A percentile compares a stretch with the other conserved stretches of the same genome.
These are phyloP conservation scores for Kandelia obovata DNA, from an alignment of 345 rosid genomes.

Conservation along the genomic window DNA sequence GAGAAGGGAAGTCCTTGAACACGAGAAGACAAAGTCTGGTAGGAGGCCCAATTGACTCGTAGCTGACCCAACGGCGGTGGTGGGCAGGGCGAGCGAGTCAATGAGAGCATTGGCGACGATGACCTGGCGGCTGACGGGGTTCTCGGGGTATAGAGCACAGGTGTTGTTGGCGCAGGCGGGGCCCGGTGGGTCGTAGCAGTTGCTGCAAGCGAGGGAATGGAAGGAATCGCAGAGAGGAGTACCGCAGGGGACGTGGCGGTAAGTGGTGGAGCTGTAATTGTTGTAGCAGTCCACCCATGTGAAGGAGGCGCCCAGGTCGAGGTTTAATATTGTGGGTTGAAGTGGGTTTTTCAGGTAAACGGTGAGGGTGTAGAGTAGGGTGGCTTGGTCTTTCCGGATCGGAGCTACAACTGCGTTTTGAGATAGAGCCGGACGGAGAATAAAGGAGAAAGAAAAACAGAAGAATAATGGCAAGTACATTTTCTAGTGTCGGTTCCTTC, in stretches of 20 bases:
- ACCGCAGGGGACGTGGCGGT: constrained; percentile 16
- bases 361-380: constrained; percentile 28
- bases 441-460: background rate
- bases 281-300: constrained; percentile 27
- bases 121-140: constrained; percentile 22
- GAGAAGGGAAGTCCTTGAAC: constrained; percentile 13
- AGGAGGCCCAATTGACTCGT: background rate
- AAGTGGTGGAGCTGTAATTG: constrained; percentile 21
- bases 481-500: no score
- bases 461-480: background rate
- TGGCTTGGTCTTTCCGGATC: constrained; percentile 29
- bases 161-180: constrained; percentile 24
- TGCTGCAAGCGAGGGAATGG: constrained; percentile 16
- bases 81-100: constrained; percentile 31
- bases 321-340: constrained; percentile 22
- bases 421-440: background rate
- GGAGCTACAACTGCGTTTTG: constrained; percentile 5
- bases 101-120: constrained; percentile 23
- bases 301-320: constrained; percentile 28
- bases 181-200: constrained; percentile 14
- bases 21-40: constrained; percentile 16
- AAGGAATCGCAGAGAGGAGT: constrained; percentile 17
- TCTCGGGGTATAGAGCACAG: constrained; percentile 22
- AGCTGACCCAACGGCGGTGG: constrained; percentile 7
- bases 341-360: constrained; percentile 31